A percentile compares a stretch with the other conserved stretches of the same genome.
Evolutionary conservation across 2,329 filamentous ascomycete species (phyloP).

Genomic region (Cucurbitaria berberidis): DNA sequence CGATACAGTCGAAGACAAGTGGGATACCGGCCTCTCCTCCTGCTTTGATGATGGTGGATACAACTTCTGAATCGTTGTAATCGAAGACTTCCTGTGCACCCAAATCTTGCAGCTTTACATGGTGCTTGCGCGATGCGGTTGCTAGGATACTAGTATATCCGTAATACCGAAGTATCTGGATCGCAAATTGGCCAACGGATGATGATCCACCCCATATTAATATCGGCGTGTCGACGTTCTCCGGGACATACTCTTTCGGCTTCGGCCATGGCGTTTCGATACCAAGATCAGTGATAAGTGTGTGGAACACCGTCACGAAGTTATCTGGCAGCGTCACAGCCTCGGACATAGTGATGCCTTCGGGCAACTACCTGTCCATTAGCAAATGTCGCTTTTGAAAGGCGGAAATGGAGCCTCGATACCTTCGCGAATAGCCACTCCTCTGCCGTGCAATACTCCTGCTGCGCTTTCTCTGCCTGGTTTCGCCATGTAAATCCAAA

Average conservation of each 20-base stretch:
- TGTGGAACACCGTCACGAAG: conserved; percentile 64
- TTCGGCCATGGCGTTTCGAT: conserved; percentile 65
- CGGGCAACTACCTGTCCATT: conserved; percentile 46
- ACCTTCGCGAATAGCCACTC: conserved; percentile 53
- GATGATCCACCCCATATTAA: conserved; percentile 55
- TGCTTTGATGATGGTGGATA: conserved; percentile 34
- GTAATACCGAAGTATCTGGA: conserved; percentile 52
- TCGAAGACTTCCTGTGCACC: conserved; percentile 52
- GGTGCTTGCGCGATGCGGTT: conserved; percentile 50
- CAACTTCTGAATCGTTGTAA: conserved; percentile 45
- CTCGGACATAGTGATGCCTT: conserved; percentile 51
- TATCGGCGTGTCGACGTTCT: conserved; percentile 40
- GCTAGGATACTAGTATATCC: conserved; percentile 49
- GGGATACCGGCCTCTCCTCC: conserved; percentile 26
- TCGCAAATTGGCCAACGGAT: conserved; percentile 51
- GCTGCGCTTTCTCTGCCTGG: conserved; percentile 59
- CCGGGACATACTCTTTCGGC: conserved; percentile 49
- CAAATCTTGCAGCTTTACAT: conserved; percentile 45
- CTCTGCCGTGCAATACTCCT: conserved; percentile 61
- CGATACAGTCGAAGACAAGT: conserved; percentile 43
- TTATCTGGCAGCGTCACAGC: conserved; percentile 64
- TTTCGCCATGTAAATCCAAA: conserved; percentile 61
- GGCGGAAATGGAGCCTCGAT: not conserved
- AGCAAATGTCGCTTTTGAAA: not conserved
- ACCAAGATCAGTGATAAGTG: conserved; percentile 58